Evolutionary conservation across 1,284 basidiomycete genomes (phyloP), one percentile per base, ranked within the genome.

Genomic region (Laetiporus sulphureus): DNA sequence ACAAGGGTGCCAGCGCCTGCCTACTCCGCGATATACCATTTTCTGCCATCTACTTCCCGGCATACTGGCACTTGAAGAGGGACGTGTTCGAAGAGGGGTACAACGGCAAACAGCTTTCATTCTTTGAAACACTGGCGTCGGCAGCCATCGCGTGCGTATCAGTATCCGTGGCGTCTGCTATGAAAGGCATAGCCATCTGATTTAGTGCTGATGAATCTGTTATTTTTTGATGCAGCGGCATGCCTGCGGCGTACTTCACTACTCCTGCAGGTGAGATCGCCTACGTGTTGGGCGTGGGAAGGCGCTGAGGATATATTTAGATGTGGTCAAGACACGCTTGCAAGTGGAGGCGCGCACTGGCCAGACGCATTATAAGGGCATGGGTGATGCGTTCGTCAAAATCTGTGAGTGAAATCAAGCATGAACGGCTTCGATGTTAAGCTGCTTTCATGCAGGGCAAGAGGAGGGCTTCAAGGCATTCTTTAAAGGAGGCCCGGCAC

Each of bases 271-370:
- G 86, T 87, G 52, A 55, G 68, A 40, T 33, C 18, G 38, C 42
- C 32, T 44, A 32, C n/a, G 12, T 39, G 25, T n/a, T 22, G 34
- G 29, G 32, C 40, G 47, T 45, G 56, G 42, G 19, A 50, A 45
- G 44, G 41, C 25, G 36, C 50, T 66, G 27, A 67, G 51, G 37
- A 44, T 43, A 23, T 54, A 23, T 65, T 60, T 63, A 81, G 95
- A 99, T 64, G 96, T 99, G 46, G 91, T 98, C 63, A 99, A 99
- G 77, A 99, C 95, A n/a, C 83, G 95, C 43, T 70, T 99, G 50
- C 96, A 99, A 63, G 85, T 92, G n/a, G 96, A 99, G 64, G 87
- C 92, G 25, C 77, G 86, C 49, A 86, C 89, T 54, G 96, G 95
- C 13, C 83, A 99, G 64, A 90, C 91, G 4, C 72, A 85, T 47